phyloP scores from a whole-genome alignment of 768 basidiomycete genomes.

The Mycena epipterygia region DNA sequence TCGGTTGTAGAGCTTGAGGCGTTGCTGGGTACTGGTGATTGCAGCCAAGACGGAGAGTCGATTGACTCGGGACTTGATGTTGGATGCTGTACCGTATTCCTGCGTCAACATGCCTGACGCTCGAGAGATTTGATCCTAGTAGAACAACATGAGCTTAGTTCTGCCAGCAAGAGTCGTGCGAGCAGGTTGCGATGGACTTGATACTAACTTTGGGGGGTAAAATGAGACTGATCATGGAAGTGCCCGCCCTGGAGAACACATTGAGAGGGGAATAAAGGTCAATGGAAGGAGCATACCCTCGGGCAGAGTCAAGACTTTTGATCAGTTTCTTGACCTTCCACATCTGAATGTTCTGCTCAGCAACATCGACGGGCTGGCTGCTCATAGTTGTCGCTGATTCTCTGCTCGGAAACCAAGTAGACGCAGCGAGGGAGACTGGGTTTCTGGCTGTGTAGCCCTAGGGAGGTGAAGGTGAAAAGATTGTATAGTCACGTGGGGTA shows the following conservation, averaged over 20 bases:
- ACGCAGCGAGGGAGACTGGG: slow-evolving; percentile 41
- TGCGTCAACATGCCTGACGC: slow-evolving; percentile 97
- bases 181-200: slow-evolving; percentile 30
- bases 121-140: slow-evolving; percentile 93
- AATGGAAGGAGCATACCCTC: slow-evolving; percentile 69
- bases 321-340: slow-evolving; percentile 99
- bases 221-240: slow-evolving; percentile 99
- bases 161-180: slow-evolving; percentile 2
- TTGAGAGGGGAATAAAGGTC: slow-evolving; percentile 28
- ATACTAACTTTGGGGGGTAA: slow-evolving; percentile 88
- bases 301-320: slow-evolving; percentile 94
- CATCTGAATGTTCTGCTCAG: slow-evolving; percentile 97
- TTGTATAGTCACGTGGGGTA: slow-evolving; percentile 41
- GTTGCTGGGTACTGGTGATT: slow-evolving; percentile 98
- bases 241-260: slow-evolving; percentile 77
- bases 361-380: slow-evolving; percentile 78
- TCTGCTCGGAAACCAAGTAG: slow-evolving; percentile 32
- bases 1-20: slow-evolving; percentile 95
- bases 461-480: slow-evolving; percentile 43
- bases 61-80: slow-evolving; percentile 99
- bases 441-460: neutral
- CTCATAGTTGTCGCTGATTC: slow-evolving; percentile 63
- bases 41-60: slow-evolving; percentile 97
- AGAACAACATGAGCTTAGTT: slow-evolving; percentile 28
- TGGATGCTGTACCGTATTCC: slow-evolving; percentile 98